Conservation (phyloP, 1,284 basidiomycete species). For the Meripilus lineatus region DNA sequence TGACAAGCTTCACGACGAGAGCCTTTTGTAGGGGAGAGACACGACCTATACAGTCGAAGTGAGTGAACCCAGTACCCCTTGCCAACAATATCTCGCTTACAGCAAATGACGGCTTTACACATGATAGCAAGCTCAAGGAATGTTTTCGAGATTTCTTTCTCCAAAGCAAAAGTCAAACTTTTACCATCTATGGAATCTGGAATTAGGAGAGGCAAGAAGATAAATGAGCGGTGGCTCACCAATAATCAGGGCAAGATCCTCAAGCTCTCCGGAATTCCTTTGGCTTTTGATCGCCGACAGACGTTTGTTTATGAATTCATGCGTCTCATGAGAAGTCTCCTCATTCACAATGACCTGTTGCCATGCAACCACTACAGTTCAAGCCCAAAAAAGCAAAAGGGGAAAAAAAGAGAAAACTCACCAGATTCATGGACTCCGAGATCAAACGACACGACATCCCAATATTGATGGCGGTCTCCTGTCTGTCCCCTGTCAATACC, state of each 20-base stretch:
- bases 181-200: constrained; percentile 72
- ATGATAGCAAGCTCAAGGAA: constrained; percentile 96
- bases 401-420: constrained; percentile 39
- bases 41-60: constrained; percentile 54
- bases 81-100: constrained; percentile 41
- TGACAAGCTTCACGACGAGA: constrained; percentile 96
- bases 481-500: constrained; percentile 97
- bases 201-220: background rate
- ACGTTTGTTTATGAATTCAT: constrained; percentile 85
- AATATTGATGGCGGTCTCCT: constrained; percentile 99
- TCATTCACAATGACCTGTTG: constrained; percentile 98
- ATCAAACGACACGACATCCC: constrained; percentile 96
- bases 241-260: constrained; percentile 94
- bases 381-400: too few relatives aligned
- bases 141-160: constrained; percentile 84
- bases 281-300: constrained; percentile 92
- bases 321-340: constrained; percentile 76
- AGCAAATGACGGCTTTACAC: constrained; percentile 98
- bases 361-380: constrained; percentile 5
- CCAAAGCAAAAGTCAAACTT: constrained; percentile 88
- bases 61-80: background rate
- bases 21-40: constrained; percentile 99
- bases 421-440: constrained; percentile 97
- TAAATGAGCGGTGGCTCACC: constrained; percentile 42
- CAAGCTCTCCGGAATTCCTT: constrained; percentile 83